Percentiles rank a stretch among this genome's conserved stretches.
Conservation (phyloP, 768 basidiomycete species). For the Rhodosporidiobolus odoratus region DNA sequence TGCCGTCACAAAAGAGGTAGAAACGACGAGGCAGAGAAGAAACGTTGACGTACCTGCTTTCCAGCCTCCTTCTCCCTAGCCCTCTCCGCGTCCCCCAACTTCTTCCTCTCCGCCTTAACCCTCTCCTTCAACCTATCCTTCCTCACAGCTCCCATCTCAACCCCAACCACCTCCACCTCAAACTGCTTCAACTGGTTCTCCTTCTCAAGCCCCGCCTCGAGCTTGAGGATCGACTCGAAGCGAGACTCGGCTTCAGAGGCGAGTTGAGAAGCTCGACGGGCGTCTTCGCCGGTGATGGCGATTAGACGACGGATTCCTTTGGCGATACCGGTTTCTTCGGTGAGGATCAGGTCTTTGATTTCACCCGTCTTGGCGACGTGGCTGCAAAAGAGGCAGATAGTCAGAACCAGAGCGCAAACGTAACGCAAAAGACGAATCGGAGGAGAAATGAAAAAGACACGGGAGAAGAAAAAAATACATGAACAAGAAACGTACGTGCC, state of each 20-base stretch:
- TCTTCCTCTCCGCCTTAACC: constrained; percentile 65
- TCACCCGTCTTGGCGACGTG: constrained; percentile 95
- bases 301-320: constrained; percentile 94
- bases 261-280: constrained; percentile 67
- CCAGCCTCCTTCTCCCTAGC: constrained; percentile 69
- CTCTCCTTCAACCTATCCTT: constrained; percentile 76
- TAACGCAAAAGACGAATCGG: not conserved
- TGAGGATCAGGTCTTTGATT: constrained; percentile 92
- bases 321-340: constrained; percentile 93
- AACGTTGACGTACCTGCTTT: constrained; percentile 60
- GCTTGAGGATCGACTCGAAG: constrained; percentile 59
- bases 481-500: constrained; percentile 85
- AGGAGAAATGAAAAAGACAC: not conserved
- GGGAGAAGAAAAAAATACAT: not conserved
- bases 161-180: constrained; percentile 72
- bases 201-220: constrained; percentile 71
- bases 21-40: not conserved
- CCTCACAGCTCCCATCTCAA: constrained; percentile 77
- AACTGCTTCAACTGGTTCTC: constrained; percentile 80
- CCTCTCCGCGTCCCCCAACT: constrained; percentile 76
- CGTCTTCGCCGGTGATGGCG: constrained; percentile 91
- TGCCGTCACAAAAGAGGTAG: not conserved
- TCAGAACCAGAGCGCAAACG: not conserved
- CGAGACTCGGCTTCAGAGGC: constrained; percentile 61
- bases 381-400: constrained; percentile 48